Percentiles rank a stretch among this genome's conserved stretches.
These are phyloP conservation scores for Cucurbita moschata DNA, from an alignment of 306 rosid species.

Conservation along the genomic window DNA sequence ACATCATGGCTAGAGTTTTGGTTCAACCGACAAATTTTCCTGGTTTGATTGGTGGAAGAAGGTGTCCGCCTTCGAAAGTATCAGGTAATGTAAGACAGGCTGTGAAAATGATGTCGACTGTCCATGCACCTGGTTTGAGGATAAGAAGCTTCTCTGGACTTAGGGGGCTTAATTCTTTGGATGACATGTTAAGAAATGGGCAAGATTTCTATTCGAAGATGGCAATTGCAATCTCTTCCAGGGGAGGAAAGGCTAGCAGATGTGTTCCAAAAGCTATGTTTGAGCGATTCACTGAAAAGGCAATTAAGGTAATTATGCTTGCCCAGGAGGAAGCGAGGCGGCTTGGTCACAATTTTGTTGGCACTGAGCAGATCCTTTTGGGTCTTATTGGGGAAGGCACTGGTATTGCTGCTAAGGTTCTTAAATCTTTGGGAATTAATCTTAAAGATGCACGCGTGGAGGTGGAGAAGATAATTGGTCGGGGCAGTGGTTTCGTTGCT, in stretches of 20 bases:
- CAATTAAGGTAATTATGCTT: slow-evolving; percentile 90
- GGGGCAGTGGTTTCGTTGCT: slow-evolving; percentile 96
- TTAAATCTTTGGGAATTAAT: slow-evolving; percentile 91
- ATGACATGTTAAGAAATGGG: slow-evolving; percentile 36
- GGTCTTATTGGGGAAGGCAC: slow-evolving; percentile 99
- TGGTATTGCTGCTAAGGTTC: slow-evolving; percentile 94
- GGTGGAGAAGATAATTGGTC: slow-evolving; percentile 97
- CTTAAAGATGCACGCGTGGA: slow-evolving; percentile 97
- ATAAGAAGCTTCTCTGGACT: slow-evolving; percentile 57
- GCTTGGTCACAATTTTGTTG: slow-evolving; percentile 96
- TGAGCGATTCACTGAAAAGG: slow-evolving; percentile 95
- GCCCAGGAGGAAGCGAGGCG: slow-evolving; percentile 99
- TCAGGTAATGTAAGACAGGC: slow-evolving; percentile 38
- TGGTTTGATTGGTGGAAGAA: slow-evolving; percentile 29
- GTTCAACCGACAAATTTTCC: slow-evolving; percentile 74
- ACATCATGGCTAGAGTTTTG: slow-evolving; percentile 68
- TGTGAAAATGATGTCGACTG: slow-evolving; percentile 40
- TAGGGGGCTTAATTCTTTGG: slow-evolving; percentile 48
- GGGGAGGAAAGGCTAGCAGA: slow-evolving; percentile 46
- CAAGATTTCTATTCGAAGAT: slow-evolving; percentile 48
- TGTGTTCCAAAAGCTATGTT: slow-evolving; percentile 79
- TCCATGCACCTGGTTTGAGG: slow-evolving; percentile 33
- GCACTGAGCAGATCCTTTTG: slow-evolving; percentile 95
- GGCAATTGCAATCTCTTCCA: slow-evolving; percentile 29
- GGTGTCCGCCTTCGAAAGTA: slow-evolving; percentile 35